Evolutionary conservation across 2,329 filamentous ascomycete genomes (phyloP).

Genomic region (Paraphaeosphaeria minitans): DNA sequence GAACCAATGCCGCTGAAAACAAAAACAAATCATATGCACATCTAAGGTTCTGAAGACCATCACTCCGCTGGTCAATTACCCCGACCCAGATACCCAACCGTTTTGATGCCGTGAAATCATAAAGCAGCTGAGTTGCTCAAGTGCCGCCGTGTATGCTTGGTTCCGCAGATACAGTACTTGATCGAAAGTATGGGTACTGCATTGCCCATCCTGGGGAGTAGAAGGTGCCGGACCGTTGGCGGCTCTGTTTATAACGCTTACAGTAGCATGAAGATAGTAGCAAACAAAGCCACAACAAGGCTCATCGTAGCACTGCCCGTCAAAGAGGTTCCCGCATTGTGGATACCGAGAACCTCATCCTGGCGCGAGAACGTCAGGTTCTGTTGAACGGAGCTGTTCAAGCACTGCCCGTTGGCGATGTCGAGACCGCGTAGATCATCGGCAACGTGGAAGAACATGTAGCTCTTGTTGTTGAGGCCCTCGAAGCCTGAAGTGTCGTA

Average conservation of each 20-base stretch:
- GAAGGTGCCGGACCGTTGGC: not conserved
- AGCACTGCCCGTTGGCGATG: conserved; percentile 70
- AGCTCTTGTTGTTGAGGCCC: conserved; percentile 66
- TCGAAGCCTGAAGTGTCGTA: conserved; percentile 77
- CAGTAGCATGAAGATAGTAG: conserved; percentile 31
- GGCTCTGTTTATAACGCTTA: conserved; percentile 15
- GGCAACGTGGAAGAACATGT: conserved; percentile 80
- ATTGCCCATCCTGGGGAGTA: not conserved
- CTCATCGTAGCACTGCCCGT: conserved; percentile 38
- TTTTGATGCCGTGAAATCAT: not conserved
- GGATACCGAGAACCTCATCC: conserved; percentile 44
- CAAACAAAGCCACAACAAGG: conserved; percentile 41
- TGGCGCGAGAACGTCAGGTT: conserved; percentile 69
- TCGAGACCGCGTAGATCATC: conserved; percentile 72
- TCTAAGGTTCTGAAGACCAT: not conserved
- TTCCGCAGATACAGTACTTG: not conserved
- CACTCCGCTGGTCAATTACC: not conserved
- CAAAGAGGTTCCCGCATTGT: conserved; percentile 34
- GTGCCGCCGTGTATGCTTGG: not conserved
- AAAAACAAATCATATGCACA: not conserved
- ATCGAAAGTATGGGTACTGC: not conserved
- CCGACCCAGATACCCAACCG: not conserved
- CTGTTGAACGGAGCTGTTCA: conserved; percentile 67
- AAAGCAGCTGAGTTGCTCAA: not conserved
- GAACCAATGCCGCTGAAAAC: not conserved